Base-by-base conservation (phyloP, 306 rosid species). In the Hippophae gyantsensis region DNA sequence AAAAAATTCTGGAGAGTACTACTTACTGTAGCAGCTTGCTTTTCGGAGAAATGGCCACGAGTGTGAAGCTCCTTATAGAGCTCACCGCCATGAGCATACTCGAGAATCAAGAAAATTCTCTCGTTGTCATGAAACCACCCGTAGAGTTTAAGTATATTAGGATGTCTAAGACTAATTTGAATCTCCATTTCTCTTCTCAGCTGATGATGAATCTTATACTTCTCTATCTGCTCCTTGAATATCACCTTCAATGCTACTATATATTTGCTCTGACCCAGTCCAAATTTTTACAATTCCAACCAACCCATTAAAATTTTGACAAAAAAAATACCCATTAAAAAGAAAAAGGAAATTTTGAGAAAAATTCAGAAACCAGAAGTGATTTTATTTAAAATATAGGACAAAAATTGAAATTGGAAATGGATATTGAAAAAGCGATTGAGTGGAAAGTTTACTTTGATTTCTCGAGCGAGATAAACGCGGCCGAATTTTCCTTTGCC, bases 401-500 rank as follows among this genome's bases (percentile, higher is more conserved):
- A 45, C 13, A 47, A 61, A 52, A 54, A 64, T 48, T 60, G n/a
- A 42, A 48, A 13, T 10, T 11, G 14, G 8, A 3, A 48, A 48
- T 48, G 38, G 38, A 1, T 2, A 32, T 48, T 48, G 47, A 53
- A 68, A 60, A 62, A 7, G 12, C 26, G 38, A 18, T 45, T 40
- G 64, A 40, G 46, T 7, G 26, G 55, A 14, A 27, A 9, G 0
- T 56, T n/a, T 42, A 83, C 95, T 89, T 82, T 78, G 44, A 57
- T 7, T 80, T 86, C 95, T 67, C 95, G 78, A 57, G 95, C 93
- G 26, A 86, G 80, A 49, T 89, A 86, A 68, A 86, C 97, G 56
- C 95, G 65, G 11, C 97, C 95, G 72, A 89, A 89, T 71, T 89
- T 89, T 3, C 95, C 97, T 64, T 62, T 86, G 0, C 95, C 94